These are phyloP conservation scores for Maudiozyma humilis DNA, from an alignment of 1,139 yeast genomes.

Conservation along the genomic window DNA sequence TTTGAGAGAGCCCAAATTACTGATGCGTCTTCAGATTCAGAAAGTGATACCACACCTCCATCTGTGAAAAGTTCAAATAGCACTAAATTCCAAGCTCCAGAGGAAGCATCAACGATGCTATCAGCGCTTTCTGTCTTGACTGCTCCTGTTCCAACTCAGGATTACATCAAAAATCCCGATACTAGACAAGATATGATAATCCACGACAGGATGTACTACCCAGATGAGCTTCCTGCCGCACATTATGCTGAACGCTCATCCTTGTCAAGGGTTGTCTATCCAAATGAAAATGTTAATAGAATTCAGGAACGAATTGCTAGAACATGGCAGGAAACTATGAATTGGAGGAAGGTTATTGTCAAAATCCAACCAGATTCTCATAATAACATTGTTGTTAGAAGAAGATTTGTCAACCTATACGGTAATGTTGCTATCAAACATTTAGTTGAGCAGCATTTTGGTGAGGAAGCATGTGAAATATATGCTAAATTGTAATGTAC, in stretches of 20 bases:
- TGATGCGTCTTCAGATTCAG: conserved; percentile 7
- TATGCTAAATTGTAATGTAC: conserved; percentile 4
- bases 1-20: conserved; percentile 30
- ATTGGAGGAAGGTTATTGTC: conserved; percentile 90
- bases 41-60: conserved; percentile 16
- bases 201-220: conserved; percentile 73
- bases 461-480: conserved; percentile 16
- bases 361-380: conserved; percentile 89
- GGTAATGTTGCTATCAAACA: conserved; percentile 95
- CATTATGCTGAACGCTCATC: conserved; percentile 29
- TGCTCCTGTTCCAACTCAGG: conserved; percentile 77
- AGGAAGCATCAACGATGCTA: conserved; percentile 47
- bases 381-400: conserved; percentile 80
- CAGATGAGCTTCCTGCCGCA: conserved; percentile 54
- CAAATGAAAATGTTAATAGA: conserved; percentile 31
- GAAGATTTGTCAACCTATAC: conserved; percentile 86
- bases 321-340: conserved; percentile 75
- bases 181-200: conserved; percentile 52
- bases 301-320: conserved; percentile 83
- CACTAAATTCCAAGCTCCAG: conserved; percentile 37
- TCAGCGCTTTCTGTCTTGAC: conserved; percentile 53
- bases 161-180: conserved; percentile 54
- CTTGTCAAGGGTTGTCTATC: conserved; percentile 24
- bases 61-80: conserved; percentile 12
- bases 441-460: conserved; percentile 60